Percentiles rank a stretch among this genome's conserved stretches.
Conservation (phyloP, 495 filamentous ascomycete genomes). For the Polyplosphaeria fusca region DNA sequence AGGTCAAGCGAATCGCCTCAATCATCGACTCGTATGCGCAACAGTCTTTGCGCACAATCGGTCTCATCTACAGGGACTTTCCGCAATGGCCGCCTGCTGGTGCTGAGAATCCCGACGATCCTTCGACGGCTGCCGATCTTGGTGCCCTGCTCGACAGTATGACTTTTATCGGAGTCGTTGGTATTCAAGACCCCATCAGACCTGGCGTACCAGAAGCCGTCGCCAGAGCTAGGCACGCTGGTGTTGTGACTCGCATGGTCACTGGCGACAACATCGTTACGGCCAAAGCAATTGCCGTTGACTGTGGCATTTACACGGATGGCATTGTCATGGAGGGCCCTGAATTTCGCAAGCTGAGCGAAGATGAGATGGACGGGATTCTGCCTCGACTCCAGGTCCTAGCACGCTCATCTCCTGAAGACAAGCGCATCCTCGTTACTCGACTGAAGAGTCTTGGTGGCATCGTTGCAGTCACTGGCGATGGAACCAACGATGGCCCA, state of each 20-base stretch:
- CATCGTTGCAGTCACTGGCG: slow-evolving; percentile 83
- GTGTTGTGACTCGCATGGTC: slow-evolving; percentile 86
- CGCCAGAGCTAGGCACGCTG: slow-evolving; percentile 66
- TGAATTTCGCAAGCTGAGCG: slow-evolving; percentile 72
- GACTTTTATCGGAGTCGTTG: slow-evolving; percentile 73
- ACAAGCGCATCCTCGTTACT: slow-evolving; percentile 77
- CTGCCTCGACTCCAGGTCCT: slow-evolving; percentile 78
- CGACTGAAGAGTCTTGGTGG: slow-evolving; percentile 71
- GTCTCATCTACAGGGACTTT: slow-evolving; percentile 23
- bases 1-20: slow-evolving; percentile 8
- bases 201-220: slow-evolving; percentile 77
- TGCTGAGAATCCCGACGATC: slow-evolving; percentile 48
- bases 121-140: slow-evolving; percentile 61
- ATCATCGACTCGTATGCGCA: slow-evolving; percentile 21
- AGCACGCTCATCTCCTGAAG: slow-evolving; percentile 81
- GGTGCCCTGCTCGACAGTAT: slow-evolving; percentile 44
- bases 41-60: slow-evolving; percentile 28
- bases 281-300: slow-evolving; percentile 74
- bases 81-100: slow-evolving; percentile 25
- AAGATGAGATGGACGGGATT: slow-evolving; percentile 64
- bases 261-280: slow-evolving; percentile 84
- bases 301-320: slow-evolving; percentile 77
- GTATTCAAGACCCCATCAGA: slow-evolving; percentile 85
- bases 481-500: slow-evolving; percentile 87
- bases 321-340: slow-evolving; percentile 81